These are phyloP conservation scores for Polygonum maritimum DNA, from an alignment of 148 eudicot genomes.

Conservation along the genomic window DNA sequence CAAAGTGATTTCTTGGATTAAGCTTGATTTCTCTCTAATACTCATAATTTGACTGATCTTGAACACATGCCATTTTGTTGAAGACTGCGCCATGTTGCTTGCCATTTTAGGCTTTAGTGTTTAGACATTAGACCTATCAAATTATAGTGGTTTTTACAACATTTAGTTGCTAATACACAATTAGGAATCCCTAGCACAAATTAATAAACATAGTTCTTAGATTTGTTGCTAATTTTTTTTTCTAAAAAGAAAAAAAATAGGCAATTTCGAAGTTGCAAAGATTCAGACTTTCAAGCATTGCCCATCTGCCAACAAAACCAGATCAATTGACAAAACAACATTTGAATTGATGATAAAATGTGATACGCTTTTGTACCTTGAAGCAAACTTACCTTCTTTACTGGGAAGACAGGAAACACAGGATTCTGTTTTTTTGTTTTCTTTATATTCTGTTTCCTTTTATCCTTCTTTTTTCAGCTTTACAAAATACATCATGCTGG, in stretches of 20 bases:
- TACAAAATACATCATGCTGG: background rate
- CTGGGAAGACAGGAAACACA: background rate
- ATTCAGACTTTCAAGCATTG: background rate
- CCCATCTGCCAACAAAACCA: background rate
- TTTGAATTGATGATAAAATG: background rate
- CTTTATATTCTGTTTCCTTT: background rate
- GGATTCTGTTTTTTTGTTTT: slow-evolving; percentile 7
- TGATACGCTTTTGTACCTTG: background rate
- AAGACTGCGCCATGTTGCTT: background rate
- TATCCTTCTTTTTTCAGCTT: background rate
- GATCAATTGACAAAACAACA: background rate
- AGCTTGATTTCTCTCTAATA: background rate
- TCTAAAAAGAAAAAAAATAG: background rate
- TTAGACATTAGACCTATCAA: background rate
- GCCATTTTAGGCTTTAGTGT: background rate
- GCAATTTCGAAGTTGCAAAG: background rate
- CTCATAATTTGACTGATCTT: background rate
- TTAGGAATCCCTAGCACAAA: background rate
- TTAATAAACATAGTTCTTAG: background rate
- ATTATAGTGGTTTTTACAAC: background rate
- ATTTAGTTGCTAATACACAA: background rate
- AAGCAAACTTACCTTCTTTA: background rate
- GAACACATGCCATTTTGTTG: background rate
- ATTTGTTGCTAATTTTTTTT: no score
- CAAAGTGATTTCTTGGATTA: slow-evolving; percentile 11